Percentiles rank a stretch among this genome's conserved stretches.
phyloP scores from a whole-genome alignment of 176 grass and related monocot species.

The Oryza nivara region DNA sequence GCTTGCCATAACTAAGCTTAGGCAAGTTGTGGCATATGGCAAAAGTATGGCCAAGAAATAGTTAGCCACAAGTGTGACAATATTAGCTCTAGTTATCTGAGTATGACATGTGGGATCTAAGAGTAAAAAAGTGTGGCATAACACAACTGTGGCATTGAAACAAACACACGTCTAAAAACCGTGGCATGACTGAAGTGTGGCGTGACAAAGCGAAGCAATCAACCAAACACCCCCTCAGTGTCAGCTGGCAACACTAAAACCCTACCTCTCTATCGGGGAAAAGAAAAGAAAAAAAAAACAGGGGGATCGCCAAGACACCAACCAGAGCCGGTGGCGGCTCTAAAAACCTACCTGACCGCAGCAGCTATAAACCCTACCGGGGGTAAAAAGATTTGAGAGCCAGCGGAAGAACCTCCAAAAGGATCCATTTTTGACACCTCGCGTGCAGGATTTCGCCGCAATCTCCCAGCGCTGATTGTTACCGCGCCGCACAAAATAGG shows the following conservation, averaged over 20 bases:
- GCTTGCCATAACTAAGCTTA: too few relatives aligned
- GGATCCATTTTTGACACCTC: constrained; percentile 43
- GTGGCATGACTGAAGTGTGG: too few relatives aligned
- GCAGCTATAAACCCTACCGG: constrained; percentile 46
- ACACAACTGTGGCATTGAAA: too few relatives aligned
- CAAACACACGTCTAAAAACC: too few relatives aligned
- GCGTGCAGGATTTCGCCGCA: constrained; percentile 27
- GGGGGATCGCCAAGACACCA: background rate
- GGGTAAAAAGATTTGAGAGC: constrained; percentile 32
- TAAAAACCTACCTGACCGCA: constrained; percentile 33
- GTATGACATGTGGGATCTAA: too few relatives aligned
- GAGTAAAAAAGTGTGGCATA: too few relatives aligned
- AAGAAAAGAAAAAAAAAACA: background rate
- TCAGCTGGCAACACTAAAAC: constrained; percentile 9
- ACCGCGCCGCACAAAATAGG: background rate
- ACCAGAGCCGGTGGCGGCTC: background rate
- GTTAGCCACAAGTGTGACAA: too few relatives aligned
- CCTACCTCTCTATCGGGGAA: background rate
- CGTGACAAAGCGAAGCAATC: too few relatives aligned
- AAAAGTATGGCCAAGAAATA: too few relatives aligned
- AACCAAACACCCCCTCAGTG: too few relatives aligned
- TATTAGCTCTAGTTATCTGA: too few relatives aligned
- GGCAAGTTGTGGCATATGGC: too few relatives aligned
- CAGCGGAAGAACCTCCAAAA: constrained; percentile 39
- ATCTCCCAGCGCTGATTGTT: constrained; percentile 27